These are phyloP conservation scores for Blastobotrys serpentis DNA, from an alignment of 1,139 yeast species.

Conservation along the genomic window DNA sequence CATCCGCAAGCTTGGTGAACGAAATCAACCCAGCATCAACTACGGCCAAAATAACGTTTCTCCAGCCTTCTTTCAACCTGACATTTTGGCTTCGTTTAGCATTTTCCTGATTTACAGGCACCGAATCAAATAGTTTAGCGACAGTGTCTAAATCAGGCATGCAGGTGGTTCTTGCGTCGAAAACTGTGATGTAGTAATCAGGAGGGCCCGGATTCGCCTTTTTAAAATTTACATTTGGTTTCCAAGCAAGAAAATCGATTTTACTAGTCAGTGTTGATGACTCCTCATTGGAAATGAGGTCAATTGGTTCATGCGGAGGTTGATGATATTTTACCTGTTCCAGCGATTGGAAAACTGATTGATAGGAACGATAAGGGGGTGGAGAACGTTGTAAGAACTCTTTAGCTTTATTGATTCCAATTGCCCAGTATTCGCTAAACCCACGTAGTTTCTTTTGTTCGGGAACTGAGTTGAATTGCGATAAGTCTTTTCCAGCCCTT, in stretches of 20 bases:
- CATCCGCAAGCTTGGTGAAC: conserved; percentile 59
- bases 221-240: conserved; percentile 69
- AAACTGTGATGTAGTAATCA: conserved; percentile 68
- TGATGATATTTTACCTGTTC: conserved; percentile 26
- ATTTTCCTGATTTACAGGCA: conserved; percentile 30
- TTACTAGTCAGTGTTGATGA: no score
- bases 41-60: conserved; percentile 59
- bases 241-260: conserved; percentile 72
- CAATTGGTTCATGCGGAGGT: conserved; percentile 22
- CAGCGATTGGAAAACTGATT: conserved; percentile 24
- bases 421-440: not conserved
- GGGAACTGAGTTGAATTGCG: conserved; percentile 1
- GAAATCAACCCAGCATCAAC: conserved; percentile 73
- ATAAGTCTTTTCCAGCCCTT: conserved; percentile 30
- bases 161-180: conserved; percentile 48
- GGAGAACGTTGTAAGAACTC: not conserved
- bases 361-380: conserved; percentile 21
- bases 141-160: conserved; percentile 54
- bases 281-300: conserved; percentile 14
- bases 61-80: conserved; percentile 48
- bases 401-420: not conserved
- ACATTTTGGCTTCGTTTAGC: conserved; percentile 34
- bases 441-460: no score
- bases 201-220: conserved; percentile 71
- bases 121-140: conserved; percentile 34